Conservation (phyloP, 208 protist species). For the Naegleria lovaniensis region DNA sequence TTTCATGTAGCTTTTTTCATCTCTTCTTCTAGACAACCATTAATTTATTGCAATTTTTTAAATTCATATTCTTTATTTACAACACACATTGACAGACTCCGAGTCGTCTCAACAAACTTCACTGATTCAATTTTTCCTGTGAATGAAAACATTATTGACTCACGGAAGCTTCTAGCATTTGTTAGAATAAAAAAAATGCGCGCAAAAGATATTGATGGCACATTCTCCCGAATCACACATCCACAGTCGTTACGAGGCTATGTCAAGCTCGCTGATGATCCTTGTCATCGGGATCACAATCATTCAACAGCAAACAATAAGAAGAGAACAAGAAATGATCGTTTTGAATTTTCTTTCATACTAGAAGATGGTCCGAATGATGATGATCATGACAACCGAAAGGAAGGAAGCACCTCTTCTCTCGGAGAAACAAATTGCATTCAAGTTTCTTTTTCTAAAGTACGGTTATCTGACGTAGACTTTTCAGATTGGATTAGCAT, state of each 20-base stretch:
- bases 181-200: neutral
- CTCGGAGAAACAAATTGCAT: neutral
- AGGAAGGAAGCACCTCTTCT: neutral
- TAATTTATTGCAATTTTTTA: neutral
- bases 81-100: too few species aligned
- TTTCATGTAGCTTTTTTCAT: neutral
- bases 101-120: too few species aligned
- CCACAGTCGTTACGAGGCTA: neutral
- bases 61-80: too few species aligned
- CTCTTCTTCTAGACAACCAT: neutral
- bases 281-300: neutral
- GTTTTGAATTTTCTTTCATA: neutral
- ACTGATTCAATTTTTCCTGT: too few species aligned
- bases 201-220: neutral
- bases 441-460: neutral
- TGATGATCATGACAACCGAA: neutral
- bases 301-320: neutral
- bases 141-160: too few species aligned
- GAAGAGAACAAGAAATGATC: neutral
- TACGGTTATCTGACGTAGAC: neutral
- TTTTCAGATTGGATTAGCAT: neutral
- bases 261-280: neutral
- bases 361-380: neutral
- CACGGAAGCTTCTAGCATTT: neutral
- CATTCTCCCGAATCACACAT: neutral